Percentiles rank a stretch among this genome's conserved stretches.
Conservation (phyloP, 768 basidiomycete species). For the Naematelia encephala region DNA sequence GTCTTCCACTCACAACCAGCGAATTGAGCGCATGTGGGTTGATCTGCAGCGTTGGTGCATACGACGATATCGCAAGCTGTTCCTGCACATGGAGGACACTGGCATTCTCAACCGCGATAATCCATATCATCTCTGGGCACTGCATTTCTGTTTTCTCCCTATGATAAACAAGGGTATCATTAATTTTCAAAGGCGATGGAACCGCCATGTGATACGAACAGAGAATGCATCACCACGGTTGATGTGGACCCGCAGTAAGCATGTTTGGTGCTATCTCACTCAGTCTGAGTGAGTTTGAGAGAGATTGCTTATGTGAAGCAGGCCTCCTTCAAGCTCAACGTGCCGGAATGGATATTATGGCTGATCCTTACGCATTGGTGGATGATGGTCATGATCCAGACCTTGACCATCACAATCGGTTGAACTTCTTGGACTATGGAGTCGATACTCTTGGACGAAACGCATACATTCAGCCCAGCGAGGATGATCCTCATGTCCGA, state of each 20-base stretch:
- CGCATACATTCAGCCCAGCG: no score
- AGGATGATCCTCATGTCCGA: no score
- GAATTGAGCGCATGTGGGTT: constrained; percentile 8
- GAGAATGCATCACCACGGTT: neutral
- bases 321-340: no score
- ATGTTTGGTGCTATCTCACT: neutral
- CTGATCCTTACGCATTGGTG: no score
- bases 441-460: no score
- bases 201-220: neutral
- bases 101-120: neutral
- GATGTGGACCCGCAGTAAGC: neutral
- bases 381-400: no score
- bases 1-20: constrained; percentile 1
- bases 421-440: no score
- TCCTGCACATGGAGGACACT: neutral
- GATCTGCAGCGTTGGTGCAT: constrained; percentile 5
- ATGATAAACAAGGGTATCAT: constrained; percentile 2
- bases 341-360: no score
- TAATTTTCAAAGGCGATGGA: neutral
- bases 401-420: no score
- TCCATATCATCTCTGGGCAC: constrained; percentile 2
- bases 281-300: no score
- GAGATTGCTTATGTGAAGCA: no score
- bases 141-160: constrained; percentile 8
- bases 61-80: neutral